Evolutionary conservation across 805 yeast species (phyloP), one percentile per base, ranked within the genome.

Genomic region (Pichia californica): DNA sequence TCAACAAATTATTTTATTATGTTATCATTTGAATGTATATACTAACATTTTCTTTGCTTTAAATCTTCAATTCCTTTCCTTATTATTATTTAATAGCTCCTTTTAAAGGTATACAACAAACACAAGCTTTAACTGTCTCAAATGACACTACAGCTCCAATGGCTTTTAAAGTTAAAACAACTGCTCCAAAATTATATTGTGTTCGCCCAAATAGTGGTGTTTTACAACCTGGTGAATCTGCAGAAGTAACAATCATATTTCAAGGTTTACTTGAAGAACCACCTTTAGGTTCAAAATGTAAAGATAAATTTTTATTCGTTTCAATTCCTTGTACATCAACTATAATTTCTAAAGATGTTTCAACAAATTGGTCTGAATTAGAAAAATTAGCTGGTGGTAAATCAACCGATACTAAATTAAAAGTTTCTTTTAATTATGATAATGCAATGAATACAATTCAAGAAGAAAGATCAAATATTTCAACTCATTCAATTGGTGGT

Each of bases 161-260:
- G 56, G 96, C 96, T 26, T 93, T 88, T 74, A 93, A 93, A 70
- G 97, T 93, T 59, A 93, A 91, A 69, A 91, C 99, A 36, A 93
- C 99, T 7, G 97, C 98, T 9, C 99, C 99, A 48, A 89, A 87
- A 64, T 71, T 87, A 64, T 75, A 89, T 71, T 87, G 96, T 64
- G 98, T 93, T 41, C 83, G 96, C 68, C 99, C 99, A 50, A 93
- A 89, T 64, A 91, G 97, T 47, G 79, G 93, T 14, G 63, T 83
- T 29, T 71, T 93, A 45, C 71, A 70, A 25, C 89, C 98, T 13
- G 93, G 94, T 29, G 76, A 77, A 51, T 63, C 80, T 20, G 66
- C 81, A 41, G 78, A 83, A 43, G 85, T 93, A 41, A 77, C 89
- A 37, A 82, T 93, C 55, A 87, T 88, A 55, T 79, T 88, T 50